These are phyloP conservation scores for Calocera viscosa DNA, from an alignment of 768 basidiomycete species.

Conservation along the genomic window DNA sequence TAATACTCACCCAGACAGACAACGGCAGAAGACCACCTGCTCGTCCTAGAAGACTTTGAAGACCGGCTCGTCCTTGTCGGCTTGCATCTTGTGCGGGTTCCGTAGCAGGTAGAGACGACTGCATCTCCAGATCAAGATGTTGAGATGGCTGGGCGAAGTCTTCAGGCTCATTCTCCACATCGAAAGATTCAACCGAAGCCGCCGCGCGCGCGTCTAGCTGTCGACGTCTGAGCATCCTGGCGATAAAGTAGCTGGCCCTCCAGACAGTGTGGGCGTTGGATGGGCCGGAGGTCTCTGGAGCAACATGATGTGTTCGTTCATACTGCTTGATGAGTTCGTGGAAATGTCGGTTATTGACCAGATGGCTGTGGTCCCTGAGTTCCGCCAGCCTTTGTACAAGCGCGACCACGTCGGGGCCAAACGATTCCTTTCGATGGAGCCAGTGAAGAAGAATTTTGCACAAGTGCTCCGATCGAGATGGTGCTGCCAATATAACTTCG, in stretches of 20 bases:
- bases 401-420: not conserved
- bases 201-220: not conserved
- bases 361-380: not conserved
- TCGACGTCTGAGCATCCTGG: not conserved
- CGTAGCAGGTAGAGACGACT: not conserved
- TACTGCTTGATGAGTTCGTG: not conserved
- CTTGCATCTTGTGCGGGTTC: not conserved
- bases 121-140: not conserved
- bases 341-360: not conserved
- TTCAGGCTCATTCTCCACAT: not conserved
- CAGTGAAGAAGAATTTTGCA: not conserved
- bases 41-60: not conserved
- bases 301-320: not conserved
- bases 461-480: not conserved
- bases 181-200: not conserved
- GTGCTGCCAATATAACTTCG: not conserved
- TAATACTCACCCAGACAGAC: not conserved
- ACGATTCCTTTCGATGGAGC: not conserved
- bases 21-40: not conserved
- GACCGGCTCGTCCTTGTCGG: not conserved
- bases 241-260: not conserved
- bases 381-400: not conserved
- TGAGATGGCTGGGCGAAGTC: not conserved
- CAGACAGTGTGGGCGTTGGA: not conserved
- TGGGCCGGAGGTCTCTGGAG: not conserved